A percentile compares a stretch with the other conserved stretches of the same genome.
Evolutionary conservation across 2,329 filamentous ascomycete species (phyloP).

Genomic region (Aureobasidium sp.): DNA sequence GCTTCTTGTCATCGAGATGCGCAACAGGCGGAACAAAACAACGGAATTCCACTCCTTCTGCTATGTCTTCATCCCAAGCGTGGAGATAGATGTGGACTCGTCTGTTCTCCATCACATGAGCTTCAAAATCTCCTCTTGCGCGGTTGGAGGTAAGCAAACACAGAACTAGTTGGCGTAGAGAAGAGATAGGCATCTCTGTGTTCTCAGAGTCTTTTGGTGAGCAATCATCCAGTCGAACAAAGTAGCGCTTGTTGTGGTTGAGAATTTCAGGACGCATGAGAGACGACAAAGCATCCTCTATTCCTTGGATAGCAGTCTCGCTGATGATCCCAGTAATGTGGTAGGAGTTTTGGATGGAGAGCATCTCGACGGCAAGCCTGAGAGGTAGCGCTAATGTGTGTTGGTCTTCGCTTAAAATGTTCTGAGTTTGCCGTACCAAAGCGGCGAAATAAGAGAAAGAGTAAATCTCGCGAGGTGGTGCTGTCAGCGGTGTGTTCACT

Average conservation of each 20-base stretch:
- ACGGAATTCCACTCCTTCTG: background rate
- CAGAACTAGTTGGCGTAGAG: background rate
- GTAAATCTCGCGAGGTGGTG: background rate
- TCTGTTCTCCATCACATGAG: background rate
- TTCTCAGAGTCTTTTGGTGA: background rate
- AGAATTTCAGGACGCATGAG: background rate
- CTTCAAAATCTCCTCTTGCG: background rate
- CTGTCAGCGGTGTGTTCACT: background rate
- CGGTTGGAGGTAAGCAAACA: background rate
- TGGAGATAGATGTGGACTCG: background rate
- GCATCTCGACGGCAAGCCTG: background rate
- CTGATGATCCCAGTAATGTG: background rate
- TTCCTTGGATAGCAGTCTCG: background rate
- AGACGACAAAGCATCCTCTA: background rate
- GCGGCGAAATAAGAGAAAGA: background rate
- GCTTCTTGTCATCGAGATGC: background rate
- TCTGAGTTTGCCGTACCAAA: background rate
- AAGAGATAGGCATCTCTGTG: background rate
- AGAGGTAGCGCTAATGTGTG: background rate
- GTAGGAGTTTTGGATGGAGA: background rate
- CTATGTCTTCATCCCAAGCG: background rate
- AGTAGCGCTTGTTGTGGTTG: background rate
- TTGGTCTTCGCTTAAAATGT: background rate
- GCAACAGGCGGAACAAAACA: background rate
- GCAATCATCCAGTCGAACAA: background rate